Percentiles rank a stretch among this genome's conserved stretches.
phyloP scores from a whole-genome alignment of 202 grass and related monocot species.

The Brachypodium distachyon region DNA sequence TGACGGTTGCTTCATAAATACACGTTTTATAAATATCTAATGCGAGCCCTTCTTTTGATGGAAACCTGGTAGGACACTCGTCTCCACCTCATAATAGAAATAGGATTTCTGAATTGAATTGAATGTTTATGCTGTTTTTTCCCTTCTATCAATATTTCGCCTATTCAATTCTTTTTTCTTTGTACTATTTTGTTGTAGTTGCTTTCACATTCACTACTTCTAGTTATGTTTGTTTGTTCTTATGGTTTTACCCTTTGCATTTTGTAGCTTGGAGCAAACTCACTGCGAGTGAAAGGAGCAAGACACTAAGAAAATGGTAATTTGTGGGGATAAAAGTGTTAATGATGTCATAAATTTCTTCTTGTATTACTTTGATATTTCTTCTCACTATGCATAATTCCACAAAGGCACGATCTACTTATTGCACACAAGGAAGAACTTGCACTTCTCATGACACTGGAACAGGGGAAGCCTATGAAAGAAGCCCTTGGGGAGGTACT shows the following conservation, averaged over 20 bases:
- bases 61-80: neutral
- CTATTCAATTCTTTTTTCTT: neutral
- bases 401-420: conserved; percentile 81
- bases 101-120: neutral
- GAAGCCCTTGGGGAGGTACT: conserved; percentile 94
- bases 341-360: neutral
- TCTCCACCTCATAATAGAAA: neutral
- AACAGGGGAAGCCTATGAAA: conserved; percentile 94
- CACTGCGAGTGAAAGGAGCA: conserved; percentile 88
- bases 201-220: neutral
- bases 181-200: neutral
- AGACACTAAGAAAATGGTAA: conserved; percentile 92
- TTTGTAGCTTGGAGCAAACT: conserved; percentile 91
- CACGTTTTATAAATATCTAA: neutral
- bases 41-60: neutral
- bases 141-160: neutral
- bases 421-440: conserved; percentile 95
- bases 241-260: conserved; percentile 8
- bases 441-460: conserved; percentile 90
- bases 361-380: conserved; percentile 1
- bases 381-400: conserved; percentile 25
- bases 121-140: neutral
- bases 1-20: neutral
- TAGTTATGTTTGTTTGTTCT: neutral
- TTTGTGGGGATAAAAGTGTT: conserved; percentile 14